Conservation (phyloP, 2,329 filamentous ascomycete genomes). For the Pseudogymnoascus sp. region DNA sequence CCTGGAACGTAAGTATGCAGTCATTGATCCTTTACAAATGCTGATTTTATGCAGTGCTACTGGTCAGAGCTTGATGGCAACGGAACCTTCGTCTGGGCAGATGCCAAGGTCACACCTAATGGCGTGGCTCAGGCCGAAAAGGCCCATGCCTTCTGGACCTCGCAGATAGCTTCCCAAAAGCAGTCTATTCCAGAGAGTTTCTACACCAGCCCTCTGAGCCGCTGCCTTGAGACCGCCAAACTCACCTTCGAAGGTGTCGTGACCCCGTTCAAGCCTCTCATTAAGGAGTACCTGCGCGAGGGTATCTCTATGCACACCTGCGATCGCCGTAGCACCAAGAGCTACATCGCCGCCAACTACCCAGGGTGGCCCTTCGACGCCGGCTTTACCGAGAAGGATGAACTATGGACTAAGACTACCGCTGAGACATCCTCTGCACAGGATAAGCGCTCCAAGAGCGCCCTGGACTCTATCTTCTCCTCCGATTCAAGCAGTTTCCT, state of each 20-base stretch:
- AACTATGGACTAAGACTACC: slow-evolving; percentile 37
- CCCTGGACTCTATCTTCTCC: slow-evolving; percentile 51
- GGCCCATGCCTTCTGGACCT: slow-evolving; percentile 52
- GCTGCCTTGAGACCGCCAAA: slow-evolving; percentile 56
- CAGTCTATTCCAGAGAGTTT: slow-evolving; percentile 57
- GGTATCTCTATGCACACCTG: slow-evolving; percentile 62
- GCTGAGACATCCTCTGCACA: slow-evolving; percentile 41
- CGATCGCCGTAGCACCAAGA: slow-evolving; percentile 50
- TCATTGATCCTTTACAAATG: not conserved
- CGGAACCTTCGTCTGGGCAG: slow-evolving; percentile 53
- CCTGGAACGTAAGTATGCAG: slow-evolving; percentile 52
- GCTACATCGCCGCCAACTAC: slow-evolving; percentile 45
- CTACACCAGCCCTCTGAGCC: slow-evolving; percentile 56
- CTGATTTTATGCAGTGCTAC: slow-evolving; percentile 43
- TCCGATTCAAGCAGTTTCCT: slow-evolving; percentile 48
- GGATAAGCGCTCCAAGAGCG: slow-evolving; percentile 39
- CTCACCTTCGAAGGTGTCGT: slow-evolving; percentile 50
- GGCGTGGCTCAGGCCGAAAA: slow-evolving; percentile 51
- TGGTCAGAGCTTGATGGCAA: slow-evolving; percentile 60
- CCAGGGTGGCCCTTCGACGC: slow-evolving; percentile 50
- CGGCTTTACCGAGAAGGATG: slow-evolving; percentile 52
- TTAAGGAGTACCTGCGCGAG: slow-evolving; percentile 62
- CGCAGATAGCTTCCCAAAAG: slow-evolving; percentile 42
- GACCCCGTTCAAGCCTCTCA: slow-evolving; percentile 50
- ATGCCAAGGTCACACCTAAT: slow-evolving; percentile 51